A percentile compares a stretch with the other conserved stretches of the same genome.
Conservation (phyloP, 2,329 filamentous ascomycete genomes). For the Venturia carpophila region DNA sequence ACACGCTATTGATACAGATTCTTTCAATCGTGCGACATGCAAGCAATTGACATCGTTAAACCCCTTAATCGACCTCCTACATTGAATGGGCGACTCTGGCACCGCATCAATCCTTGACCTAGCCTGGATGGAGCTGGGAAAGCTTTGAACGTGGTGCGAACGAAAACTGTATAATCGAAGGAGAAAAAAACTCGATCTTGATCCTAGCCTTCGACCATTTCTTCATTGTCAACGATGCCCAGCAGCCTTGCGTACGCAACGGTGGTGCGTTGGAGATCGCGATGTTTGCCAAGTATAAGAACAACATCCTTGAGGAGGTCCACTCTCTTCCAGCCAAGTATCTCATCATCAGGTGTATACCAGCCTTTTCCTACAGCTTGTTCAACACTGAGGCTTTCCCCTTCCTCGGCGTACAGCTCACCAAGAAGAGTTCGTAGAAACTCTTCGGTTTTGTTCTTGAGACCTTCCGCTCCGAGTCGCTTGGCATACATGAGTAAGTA, state of each 20-base stretch:
- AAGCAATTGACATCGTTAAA: background rate
- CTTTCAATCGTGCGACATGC: background rate
- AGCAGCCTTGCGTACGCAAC: conserved; percentile 87
- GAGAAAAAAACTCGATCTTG: background rate
- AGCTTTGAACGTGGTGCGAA: no score
- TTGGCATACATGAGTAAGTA: conserved; percentile 99
- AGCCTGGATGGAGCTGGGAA: no score
- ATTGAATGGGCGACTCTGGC: no score
- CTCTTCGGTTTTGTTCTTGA: conserved; percentile 86
- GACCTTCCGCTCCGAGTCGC: conserved; percentile 80
- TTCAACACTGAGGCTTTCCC: conserved; percentile 35
- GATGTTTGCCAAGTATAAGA: conserved; percentile 88
- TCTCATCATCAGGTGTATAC: conserved; percentile 58
- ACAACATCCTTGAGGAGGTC: conserved; percentile 87
- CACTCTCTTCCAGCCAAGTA: conserved; percentile 83
- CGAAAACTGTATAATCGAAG: no score
- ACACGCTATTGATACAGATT: background rate
- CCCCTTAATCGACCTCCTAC: no score
- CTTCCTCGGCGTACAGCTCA: conserved; percentile 54
- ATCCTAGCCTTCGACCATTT: background rate
- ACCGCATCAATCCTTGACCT: no score
- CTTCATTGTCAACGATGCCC: conserved; percentile 40
- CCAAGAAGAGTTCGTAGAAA: conserved; percentile 75
- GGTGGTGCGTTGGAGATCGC: conserved; percentile 88
- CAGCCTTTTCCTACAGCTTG: conserved; percentile 48